Evolutionary conservation across 1,284 basidiomycete genomes (phyloP).

Genomic region (Dichomitus squalens): DNA sequence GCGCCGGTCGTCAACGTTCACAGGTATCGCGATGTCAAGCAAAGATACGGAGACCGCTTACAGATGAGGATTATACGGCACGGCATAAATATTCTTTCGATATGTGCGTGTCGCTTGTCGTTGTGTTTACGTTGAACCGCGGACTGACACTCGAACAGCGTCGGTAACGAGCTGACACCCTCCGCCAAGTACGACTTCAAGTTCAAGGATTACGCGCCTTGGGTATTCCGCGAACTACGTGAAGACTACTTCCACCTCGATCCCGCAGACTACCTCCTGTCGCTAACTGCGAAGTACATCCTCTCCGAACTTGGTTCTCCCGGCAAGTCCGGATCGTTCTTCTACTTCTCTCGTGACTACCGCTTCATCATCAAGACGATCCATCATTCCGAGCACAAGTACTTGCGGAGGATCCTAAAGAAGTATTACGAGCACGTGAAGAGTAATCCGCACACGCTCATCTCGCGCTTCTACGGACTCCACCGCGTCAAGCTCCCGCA

Average conservation of each 20-base stretch:
- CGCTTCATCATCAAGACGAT: slow-evolving; percentile 99
- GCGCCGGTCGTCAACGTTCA: slow-evolving; percentile 26
- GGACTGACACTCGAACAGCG: slow-evolving; percentile 44
- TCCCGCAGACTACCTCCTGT: slow-evolving; percentile 95
- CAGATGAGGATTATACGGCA: slow-evolving; percentile 86
- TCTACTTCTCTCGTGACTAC: slow-evolving; percentile 99
- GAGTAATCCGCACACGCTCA: slow-evolving; percentile 90
- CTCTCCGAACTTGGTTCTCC: slow-evolving; percentile 98
- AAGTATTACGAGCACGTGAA: slow-evolving; percentile 89
- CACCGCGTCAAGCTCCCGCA: slow-evolving; percentile 96
- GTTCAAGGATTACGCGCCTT: slow-evolving; percentile 99
- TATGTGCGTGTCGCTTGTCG: slow-evolving; percentile 60
- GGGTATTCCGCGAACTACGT: slow-evolving; percentile 94
- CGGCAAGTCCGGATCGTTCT: slow-evolving; percentile 98
- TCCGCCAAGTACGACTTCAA: slow-evolving; percentile 98
- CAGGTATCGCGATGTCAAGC: slow-evolving; percentile 96
- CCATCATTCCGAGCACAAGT: slow-evolving; percentile 92
- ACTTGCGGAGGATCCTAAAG: slow-evolving; percentile 83
- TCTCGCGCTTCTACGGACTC: slow-evolving; percentile 94
- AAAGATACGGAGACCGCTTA: slow-evolving; percentile 86
- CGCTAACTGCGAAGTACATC: slow-evolving; percentile 97
- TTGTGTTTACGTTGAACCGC: not conserved
- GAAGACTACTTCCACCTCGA: slow-evolving; percentile 96
- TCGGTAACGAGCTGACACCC: slow-evolving; percentile 96
- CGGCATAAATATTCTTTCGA: slow-evolving; percentile 97